Conservation (phyloP, 2,329 filamentous ascomycete genomes). For the Sarocladium brachiariae region DNA sequence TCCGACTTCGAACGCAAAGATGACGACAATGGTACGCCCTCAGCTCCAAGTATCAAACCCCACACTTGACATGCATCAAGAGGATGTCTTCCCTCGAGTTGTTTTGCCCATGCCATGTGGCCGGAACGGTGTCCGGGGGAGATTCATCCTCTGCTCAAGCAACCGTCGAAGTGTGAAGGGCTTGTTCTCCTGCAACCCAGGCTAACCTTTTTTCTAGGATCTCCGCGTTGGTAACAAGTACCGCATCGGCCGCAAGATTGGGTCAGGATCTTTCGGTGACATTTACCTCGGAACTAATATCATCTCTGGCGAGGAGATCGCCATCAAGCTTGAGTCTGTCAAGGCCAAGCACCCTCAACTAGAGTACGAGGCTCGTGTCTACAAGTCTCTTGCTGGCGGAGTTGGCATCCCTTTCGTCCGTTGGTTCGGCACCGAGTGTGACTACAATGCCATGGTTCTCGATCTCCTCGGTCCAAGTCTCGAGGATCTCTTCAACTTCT, state of each 20-base stretch:
- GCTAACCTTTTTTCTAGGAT: slow-evolving; percentile 53
- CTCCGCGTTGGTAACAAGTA: slow-evolving; percentile 99
- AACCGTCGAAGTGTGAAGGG: too few species aligned
- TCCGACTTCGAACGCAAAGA: neutral
- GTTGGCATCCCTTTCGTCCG: slow-evolving; percentile 98
- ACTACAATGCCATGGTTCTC: slow-evolving; percentile 99
- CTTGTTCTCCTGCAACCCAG: too few species aligned
- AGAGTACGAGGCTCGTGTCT: slow-evolving; percentile 96
- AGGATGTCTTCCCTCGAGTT: neutral
- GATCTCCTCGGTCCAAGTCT: slow-evolving; percentile 92
- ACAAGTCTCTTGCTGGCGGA: slow-evolving; percentile 83
- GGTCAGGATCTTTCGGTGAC: slow-evolving; percentile 94
- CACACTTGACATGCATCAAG: neutral
- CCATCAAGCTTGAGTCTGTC: slow-evolving; percentile 98
- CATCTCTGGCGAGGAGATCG: slow-evolving; percentile 98
- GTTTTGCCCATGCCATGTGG: too few species aligned
- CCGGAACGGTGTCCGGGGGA: too few species aligned
- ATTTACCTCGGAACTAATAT: slow-evolving; percentile 99
- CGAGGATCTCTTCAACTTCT: slow-evolving; percentile 99
- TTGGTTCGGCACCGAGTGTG: slow-evolving; percentile 99
- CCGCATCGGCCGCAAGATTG: slow-evolving; percentile 98
- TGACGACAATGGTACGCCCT: slow-evolving; percentile 11
- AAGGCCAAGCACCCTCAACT: slow-evolving; percentile 99
- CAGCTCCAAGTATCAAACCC: neutral
- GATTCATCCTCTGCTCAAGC: too few species aligned